Evolutionary conservation across 257 asterid species (phyloP).

Genomic region (Salvia rosmarinus): DNA sequence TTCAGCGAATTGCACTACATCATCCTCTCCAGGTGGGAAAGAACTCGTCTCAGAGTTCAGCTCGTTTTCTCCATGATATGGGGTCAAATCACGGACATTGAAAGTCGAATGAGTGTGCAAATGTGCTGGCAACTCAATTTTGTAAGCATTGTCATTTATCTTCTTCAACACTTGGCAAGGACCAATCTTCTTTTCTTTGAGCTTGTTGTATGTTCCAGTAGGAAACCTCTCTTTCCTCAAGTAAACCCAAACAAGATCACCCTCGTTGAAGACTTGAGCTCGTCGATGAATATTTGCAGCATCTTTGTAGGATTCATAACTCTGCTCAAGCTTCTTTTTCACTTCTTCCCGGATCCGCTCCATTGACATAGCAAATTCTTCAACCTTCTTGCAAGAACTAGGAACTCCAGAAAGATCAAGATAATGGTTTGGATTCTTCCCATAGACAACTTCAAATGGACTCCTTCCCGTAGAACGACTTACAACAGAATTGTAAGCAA

Average conservation of each 20-base stretch:
- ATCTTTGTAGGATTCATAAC: background rate
- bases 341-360: background rate
- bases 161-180: background rate
- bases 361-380: background rate
- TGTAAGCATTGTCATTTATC: background rate
- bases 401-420: too few relatives aligned
- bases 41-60: conserved; percentile 23
- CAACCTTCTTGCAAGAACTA: background rate
- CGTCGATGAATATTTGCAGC: too few relatives aligned
- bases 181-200: background rate
- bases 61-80: conserved; percentile 6
- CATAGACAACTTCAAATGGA: too few relatives aligned
- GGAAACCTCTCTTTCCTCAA: too few relatives aligned
- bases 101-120: background rate
- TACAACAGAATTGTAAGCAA: background rate
- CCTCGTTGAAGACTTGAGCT: too few relatives aligned
- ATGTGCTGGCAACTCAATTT: background rate
- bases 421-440: too few relatives aligned
- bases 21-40: conserved; percentile 16
- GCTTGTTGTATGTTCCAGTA: background rate
- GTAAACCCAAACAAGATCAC: too few relatives aligned
- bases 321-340: background rate
- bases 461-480: too few relatives aligned
- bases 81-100: background rate
- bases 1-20: too few relatives aligned